These are phyloP conservation scores for Mortierella sp. DNA, from an alignment of 371 early-diverging fungal genomes.

Conservation along the genomic window DNA sequence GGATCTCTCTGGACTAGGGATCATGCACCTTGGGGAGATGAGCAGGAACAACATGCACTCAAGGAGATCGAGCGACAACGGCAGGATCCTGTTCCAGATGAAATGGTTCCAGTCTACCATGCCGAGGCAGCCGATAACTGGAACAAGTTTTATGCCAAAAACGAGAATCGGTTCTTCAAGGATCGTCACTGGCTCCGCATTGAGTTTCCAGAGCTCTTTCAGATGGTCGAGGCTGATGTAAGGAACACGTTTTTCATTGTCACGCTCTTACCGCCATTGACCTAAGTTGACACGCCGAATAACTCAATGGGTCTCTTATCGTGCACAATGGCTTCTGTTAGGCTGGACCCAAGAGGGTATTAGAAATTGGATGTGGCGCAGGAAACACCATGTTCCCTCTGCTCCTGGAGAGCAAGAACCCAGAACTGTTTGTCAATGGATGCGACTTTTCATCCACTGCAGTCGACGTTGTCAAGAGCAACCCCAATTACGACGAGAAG, in stretches of 20 bases:
- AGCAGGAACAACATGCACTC: constrained; percentile 64
- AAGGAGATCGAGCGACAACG: constrained; percentile 44
- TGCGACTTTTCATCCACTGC: constrained; percentile 90
- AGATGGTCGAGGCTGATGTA: constrained; percentile 48
- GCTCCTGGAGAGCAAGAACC: constrained; percentile 76
- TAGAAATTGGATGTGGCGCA: constrained; percentile 96
- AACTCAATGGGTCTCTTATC: too few species aligned
- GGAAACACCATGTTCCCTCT: constrained; percentile 96
- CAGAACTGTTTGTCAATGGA: constrained; percentile 72
- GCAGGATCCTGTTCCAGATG: constrained; percentile 29
- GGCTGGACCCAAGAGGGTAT: constrained; percentile 57
- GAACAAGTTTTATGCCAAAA: constrained; percentile 91
- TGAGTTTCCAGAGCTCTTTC: constrained; percentile 88
- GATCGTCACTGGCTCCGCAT: constrained; percentile 97
- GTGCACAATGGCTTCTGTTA: constrained; percentile 52
- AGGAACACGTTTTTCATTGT: background rate
- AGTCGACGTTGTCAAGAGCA: constrained; percentile 74
- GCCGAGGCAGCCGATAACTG: constrained; percentile 53
- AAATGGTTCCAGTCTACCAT: constrained; percentile 43
- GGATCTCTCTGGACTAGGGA: constrained; percentile 64
- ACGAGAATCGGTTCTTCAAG: constrained; percentile 93
- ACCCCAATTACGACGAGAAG: constrained; percentile 42
- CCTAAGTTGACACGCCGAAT: too few species aligned
- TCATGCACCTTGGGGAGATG: constrained; percentile 83
- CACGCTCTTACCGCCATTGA: too few species aligned